Evolutionary conservation across 1,284 basidiomycete species (phyloP).

Genomic region (Boletus sp.): DNA sequence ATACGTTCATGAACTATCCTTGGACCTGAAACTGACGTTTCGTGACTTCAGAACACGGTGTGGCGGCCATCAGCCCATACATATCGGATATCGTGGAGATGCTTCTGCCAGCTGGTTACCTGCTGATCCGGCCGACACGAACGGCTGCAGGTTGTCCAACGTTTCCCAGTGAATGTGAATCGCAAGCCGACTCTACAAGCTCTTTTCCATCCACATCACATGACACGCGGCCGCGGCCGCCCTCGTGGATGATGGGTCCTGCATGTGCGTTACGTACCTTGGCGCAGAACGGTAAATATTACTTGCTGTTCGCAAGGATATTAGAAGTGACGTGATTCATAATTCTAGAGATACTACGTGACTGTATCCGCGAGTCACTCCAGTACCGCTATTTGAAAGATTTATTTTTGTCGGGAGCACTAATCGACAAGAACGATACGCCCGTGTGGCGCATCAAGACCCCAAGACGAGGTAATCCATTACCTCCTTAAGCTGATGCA

Average conservation of each 20-base stretch:
- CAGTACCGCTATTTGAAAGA: conserved; percentile 27
- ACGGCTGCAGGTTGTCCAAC: background rate
- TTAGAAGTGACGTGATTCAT: background rate
- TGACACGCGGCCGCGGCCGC: conserved; percentile 3
- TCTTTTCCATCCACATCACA: background rate
- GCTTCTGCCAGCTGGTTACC: conserved; percentile 24
- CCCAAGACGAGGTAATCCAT: conserved; percentile 24
- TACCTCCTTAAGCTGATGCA: too few relatives aligned
- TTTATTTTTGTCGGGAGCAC: conserved; percentile 22
- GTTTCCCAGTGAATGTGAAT: background rate
- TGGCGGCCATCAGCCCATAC: conserved; percentile 9
- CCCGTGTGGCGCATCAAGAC: conserved; percentile 20
- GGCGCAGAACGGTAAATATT: conserved; percentile 20
- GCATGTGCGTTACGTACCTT: conserved; percentile 27
- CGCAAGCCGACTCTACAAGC: background rate
- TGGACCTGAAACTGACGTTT: conserved; percentile 1
- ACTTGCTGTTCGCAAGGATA: accelerated
- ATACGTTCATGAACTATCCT: too few relatives aligned
- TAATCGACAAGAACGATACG: conserved; percentile 25
- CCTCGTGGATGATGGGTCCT: conserved; percentile 32
- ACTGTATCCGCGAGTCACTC: background rate
- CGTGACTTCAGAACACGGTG: conserved; percentile 24
- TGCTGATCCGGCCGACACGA: background rate
- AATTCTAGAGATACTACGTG: conserved; percentile 22
- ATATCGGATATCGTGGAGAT: conserved; percentile 24